Evolutionary conservation across 768 basidiomycete species (phyloP).

Genomic region (Heimioporus sp.): DNA sequence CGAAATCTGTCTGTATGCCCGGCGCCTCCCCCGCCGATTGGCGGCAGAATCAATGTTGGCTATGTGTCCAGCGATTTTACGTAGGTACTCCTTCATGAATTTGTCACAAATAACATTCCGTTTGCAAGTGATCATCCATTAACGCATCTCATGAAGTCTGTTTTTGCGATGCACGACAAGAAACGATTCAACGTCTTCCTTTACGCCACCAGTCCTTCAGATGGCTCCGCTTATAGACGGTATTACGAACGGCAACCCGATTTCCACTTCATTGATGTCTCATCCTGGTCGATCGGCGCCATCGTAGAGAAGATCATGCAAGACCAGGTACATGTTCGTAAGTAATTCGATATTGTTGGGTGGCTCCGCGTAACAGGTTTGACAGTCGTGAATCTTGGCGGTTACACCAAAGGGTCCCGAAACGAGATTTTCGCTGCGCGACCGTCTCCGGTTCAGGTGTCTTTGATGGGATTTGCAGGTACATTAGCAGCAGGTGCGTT

Average conservation of each 20-base stretch:
- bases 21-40: constrained; percentile 40
- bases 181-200: constrained; percentile 41
- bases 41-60: constrained; percentile 43
- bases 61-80: constrained; percentile 50
- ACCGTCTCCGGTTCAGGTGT: constrained; percentile 47
- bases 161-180: constrained; percentile 43
- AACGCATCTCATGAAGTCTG: constrained; percentile 51
- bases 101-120: neutral
- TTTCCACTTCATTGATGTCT: constrained; percentile 41
- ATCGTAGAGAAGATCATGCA: constrained; percentile 39
- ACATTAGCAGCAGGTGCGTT: constrained; percentile 39
- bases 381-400: constrained; percentile 44
- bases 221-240: constrained; percentile 42
- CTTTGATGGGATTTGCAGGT: constrained; percentile 51
- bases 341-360: constrained; percentile 12
- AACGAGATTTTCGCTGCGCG: constrained; percentile 53
- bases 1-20: constrained; percentile 34
- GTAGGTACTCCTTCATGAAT: constrained; percentile 23
- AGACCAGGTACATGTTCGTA: constrained; percentile 47
- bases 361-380: neutral
- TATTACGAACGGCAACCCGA: constrained; percentile 41
- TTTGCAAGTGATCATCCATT: constrained; percentile 46
- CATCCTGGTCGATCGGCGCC: constrained; percentile 33
- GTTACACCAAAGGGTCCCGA: constrained; percentile 51
- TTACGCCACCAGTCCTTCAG: constrained; percentile 49